Evolutionary conservation across 108 stramenopile species (phyloP).

Genomic region (Nitzschia sp.): DNA sequence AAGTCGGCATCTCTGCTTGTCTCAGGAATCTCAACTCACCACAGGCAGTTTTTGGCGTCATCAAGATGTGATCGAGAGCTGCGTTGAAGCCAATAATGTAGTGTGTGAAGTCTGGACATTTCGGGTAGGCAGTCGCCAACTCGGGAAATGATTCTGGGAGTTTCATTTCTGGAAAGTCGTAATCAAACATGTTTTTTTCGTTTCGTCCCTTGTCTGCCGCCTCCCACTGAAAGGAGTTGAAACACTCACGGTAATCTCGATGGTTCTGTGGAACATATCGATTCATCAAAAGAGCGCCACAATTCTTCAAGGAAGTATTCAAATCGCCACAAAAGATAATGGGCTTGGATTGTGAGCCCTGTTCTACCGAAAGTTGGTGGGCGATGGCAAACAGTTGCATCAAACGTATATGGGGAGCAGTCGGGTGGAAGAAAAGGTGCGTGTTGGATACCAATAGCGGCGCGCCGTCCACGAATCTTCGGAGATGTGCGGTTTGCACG

Average conservation of each 20-base stretch:
- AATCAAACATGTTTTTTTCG: neutral
- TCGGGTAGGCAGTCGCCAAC: constrained; percentile 43
- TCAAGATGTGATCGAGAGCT: constrained; percentile 69
- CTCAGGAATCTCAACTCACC: constrained; percentile 35
- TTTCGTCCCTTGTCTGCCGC: neutral
- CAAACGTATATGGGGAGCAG: constrained; percentile 61
- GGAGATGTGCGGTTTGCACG: neutral
- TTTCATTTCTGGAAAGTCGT: constrained; percentile 28
- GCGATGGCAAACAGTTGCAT: constrained; percentile 23
- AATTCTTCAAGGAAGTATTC: constrained; percentile 44
- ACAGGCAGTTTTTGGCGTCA: constrained; percentile 23
- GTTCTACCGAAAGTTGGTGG: constrained; percentile 9
- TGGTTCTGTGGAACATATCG: constrained; percentile 37
- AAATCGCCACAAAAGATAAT: constrained; percentile 67
- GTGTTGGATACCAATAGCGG: constrained; percentile 50
- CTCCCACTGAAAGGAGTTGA: constrained; percentile 50
- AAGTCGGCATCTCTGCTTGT: constrained; percentile 47
- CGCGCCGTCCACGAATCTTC: neutral
- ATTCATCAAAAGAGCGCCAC: constrained; percentile 45
- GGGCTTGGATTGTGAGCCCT: constrained; percentile 18
- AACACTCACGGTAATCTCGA: constrained; percentile 45
- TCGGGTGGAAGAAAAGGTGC: constrained; percentile 78
- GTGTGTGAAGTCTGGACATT: constrained; percentile 60
- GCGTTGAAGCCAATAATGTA: constrained; percentile 48
- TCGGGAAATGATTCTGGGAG: constrained; percentile 50